These are phyloP conservation scores for Auricularia sp. DNA, from an alignment of 768 basidiomycete species.

Conservation along the genomic window DNA sequence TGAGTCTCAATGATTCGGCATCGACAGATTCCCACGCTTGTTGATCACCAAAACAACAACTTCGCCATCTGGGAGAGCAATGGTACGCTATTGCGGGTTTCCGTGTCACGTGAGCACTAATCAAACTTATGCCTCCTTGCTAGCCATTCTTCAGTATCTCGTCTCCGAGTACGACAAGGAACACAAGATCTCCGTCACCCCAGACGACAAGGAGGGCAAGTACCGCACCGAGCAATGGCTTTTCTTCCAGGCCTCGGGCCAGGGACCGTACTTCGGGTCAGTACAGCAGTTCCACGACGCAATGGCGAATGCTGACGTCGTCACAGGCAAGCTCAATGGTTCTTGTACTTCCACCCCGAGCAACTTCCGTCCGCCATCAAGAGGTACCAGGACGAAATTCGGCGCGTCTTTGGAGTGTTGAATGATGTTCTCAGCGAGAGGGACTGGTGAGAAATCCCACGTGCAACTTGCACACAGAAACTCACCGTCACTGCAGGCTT, in stretches of 20 bases:
- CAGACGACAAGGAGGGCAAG: conserved; percentile 8
- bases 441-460: conserved; percentile 6
- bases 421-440: conserved; percentile 9
- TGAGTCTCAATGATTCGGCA: background rate
- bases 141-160: conserved; percentile 9
- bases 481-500: background rate
- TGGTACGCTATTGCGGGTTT: conserved; percentile 1
- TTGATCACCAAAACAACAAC: conserved; percentile 14
- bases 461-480: background rate
- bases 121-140: background rate
- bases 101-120: too few relatives aligned
- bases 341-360: conserved; percentile 11
- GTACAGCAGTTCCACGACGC: background rate
- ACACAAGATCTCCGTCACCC: conserved; percentile 5
- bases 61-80: conserved; percentile 12
- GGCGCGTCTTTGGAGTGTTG: conserved; percentile 13
- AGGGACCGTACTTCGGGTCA: conserved; percentile 8
- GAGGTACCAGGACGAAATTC: conserved; percentile 11
- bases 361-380: conserved; percentile 10
- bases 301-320: background rate
- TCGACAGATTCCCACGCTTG: conserved; percentile 10
- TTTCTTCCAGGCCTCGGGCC: conserved; percentile 9
- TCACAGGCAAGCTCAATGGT: conserved; percentile 7
- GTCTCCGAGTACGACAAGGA: conserved; percentile 8
- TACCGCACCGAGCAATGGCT: conserved; percentile 6